Conservation (phyloP, 148 eudicot genomes). For the Cornus florida region DNA sequence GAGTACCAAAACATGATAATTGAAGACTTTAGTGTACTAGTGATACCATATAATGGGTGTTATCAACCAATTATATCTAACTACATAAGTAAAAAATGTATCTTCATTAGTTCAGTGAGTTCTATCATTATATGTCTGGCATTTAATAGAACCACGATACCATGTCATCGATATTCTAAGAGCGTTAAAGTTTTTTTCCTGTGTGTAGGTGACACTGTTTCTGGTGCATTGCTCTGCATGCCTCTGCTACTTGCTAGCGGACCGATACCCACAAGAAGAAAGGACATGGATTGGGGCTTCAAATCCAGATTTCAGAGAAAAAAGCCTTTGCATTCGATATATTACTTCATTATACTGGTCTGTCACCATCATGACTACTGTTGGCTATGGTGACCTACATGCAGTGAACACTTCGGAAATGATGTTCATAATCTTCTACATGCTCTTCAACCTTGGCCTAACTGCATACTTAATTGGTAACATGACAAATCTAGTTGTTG, state of each 20-base stretch:
- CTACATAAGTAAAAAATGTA: too few species aligned
- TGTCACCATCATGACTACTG: slow-evolving; percentile 77
- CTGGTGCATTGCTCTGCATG: slow-evolving; percentile 82
- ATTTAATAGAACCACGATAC: too few species aligned
- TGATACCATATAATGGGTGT: too few species aligned
- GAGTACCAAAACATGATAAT: too few species aligned
- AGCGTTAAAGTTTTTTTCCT: too few species aligned
- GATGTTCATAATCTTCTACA: slow-evolving; percentile 74
- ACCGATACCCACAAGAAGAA: slow-evolving; percentile 63
- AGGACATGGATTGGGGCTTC: slow-evolving; percentile 76
- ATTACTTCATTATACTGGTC: slow-evolving; percentile 86
- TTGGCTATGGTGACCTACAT: slow-evolving; percentile 89
- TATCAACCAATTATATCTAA: too few species aligned
- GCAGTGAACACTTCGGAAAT: slow-evolving; percentile 78
- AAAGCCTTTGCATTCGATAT: slow-evolving; percentile 56
- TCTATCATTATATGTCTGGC: too few species aligned
- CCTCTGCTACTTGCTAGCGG: slow-evolving; percentile 71
- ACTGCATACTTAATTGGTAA: slow-evolving; percentile 93
- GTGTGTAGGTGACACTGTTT: slow-evolving; percentile 63
- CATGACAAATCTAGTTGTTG: slow-evolving; percentile 86
- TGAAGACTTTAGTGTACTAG: too few species aligned
- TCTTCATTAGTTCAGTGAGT: too few species aligned
- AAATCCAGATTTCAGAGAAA: slow-evolving; percentile 66
- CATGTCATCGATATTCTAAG: too few species aligned
- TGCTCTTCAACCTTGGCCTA: slow-evolving; percentile 84